Evolutionary conservation across 345 rosid genomes (phyloP), one percentile per base, ranked within the genome.

Genomic region (Odontarrhena argentea): DNA sequence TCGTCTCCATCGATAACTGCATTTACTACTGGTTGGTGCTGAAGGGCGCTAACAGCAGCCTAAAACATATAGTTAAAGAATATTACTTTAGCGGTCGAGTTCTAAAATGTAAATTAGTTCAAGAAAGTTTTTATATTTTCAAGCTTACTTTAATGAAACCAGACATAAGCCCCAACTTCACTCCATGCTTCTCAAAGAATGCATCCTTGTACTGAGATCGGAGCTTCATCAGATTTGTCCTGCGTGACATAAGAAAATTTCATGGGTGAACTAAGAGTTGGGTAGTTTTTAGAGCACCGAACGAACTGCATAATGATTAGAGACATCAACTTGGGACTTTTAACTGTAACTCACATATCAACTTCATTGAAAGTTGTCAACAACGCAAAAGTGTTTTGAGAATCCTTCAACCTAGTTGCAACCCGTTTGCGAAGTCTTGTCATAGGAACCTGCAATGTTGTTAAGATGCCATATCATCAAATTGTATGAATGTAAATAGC

Each of bases 1-100:
- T 94, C 99, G 26, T 94, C 99, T 44, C 99, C 99, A 48, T 94
- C 99, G 40, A 94, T 94, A 51, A 94, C 99, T 60, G 99, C 99
- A 88, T 94, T 94, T 32, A 91, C 83, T 63, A 88, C 86, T 14
- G 99, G 99, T 64, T 94, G 99, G 71, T 88, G 79, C 79, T 88
- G 96, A 54, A 94, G 97, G 30, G 86, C 99, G 64, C 89, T 86
- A n/a, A 94, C 91, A 47, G 97, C 96, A 77, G 97, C 99, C 99
- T 94, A 83, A 67, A 51, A 78, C 26, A 73, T 38, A 46, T 8
- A 32, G 63, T 37, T 63, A 7, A 43, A 67, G 37, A 57, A 51
- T 28, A 13, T 48, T 44, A 60, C n/a, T 62, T 32, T 68, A 11
- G 26, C 15, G 0, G 15, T 49, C 10, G 18, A 32, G 41, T 25